Conservation (phyloP, 1,284 basidiomycete species). For the Cystobasidiaceae sp. region DNA sequence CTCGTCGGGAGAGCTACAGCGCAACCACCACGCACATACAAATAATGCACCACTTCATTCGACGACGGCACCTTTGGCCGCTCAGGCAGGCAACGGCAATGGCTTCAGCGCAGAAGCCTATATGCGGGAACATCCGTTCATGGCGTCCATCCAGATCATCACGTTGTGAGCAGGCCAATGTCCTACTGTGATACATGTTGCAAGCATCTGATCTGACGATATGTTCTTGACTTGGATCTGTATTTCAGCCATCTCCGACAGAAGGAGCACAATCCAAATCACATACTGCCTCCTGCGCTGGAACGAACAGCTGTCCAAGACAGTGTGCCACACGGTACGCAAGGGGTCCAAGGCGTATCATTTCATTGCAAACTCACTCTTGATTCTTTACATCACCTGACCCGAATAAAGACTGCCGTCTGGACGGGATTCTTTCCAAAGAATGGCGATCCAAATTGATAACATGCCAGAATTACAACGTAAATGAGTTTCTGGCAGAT, state of each 20-base stretch:
- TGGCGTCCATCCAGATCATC: constrained; percentile 14
- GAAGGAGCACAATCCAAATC: constrained; percentile 45
- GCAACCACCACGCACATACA: too few relatives aligned
- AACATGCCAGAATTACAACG: background rate
- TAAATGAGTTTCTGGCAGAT: constrained; percentile 14
- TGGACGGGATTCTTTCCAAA: constrained; percentile 55
- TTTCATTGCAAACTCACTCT: too few relatives aligned
- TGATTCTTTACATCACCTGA: too few relatives aligned
- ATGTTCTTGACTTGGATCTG: too few relatives aligned
- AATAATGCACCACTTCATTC: background rate
- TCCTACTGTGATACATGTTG: constrained; percentile 56
- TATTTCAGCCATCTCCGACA: constrained; percentile 36
- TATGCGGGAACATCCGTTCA: constrained; percentile 4
- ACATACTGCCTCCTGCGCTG: constrained; percentile 49
- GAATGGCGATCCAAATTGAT: constrained; percentile 42
- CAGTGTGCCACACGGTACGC: constrained; percentile 57
- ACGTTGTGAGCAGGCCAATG: constrained; percentile 46
- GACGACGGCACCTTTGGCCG: background rate
- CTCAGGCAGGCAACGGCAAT: background rate
- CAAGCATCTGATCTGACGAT: constrained; percentile 46
- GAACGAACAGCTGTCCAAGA: constrained; percentile 49
- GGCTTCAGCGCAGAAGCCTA: background rate
- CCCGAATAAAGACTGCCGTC: constrained; percentile 53
- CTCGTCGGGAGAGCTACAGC: background rate
- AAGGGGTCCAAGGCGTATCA: too few relatives aligned